A percentile compares a stretch with the other conserved stretches of the same genome.
Conservation (phyloP, 73 alveolate species). For the Loxodes magnus region DNA sequence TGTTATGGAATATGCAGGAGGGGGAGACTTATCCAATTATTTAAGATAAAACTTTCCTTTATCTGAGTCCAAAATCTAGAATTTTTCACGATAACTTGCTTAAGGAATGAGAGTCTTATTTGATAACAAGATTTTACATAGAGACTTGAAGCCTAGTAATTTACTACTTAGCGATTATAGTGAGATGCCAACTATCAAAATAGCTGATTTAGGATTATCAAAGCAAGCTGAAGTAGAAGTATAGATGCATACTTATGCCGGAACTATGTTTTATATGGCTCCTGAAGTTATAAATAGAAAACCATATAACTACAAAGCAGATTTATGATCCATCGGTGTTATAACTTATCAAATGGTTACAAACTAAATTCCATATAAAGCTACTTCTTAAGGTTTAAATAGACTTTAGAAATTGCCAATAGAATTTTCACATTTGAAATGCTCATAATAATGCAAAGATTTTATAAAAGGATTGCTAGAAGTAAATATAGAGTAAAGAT, state of each 20-base stretch:
- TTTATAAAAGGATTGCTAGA: too few species aligned
- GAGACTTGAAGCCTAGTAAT: constrained; percentile 67
- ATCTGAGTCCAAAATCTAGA: not conserved
- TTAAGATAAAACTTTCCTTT: not conserved
- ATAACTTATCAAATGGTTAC: constrained; percentile 33
- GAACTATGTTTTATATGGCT: constrained; percentile 58
- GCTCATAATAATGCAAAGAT: too few species aligned
- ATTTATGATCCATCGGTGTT: constrained; percentile 51
- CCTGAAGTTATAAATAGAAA: constrained; percentile 50
- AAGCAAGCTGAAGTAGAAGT: constrained; percentile 48
- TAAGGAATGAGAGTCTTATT: constrained; percentile 12
- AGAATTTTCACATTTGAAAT: too few species aligned
- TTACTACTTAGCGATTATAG: constrained; percentile 48
- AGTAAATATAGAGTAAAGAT: too few species aligned
- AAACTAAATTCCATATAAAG: too few species aligned
- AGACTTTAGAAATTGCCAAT: too few species aligned
- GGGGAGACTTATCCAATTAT: not conserved
- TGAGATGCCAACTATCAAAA: constrained; percentile 35
- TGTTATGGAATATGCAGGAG: not conserved
- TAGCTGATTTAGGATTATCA: constrained; percentile 64
- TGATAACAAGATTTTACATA: constrained; percentile 29
- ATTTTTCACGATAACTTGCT: constrained; percentile 5
- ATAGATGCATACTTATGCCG: constrained; percentile 41
- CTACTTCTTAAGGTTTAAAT: too few species aligned
- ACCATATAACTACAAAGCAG: constrained; percentile 43